Base-by-base conservation (phyloP, 2,329 filamentous ascomycete species). In the Fusarium graminum region DNA sequence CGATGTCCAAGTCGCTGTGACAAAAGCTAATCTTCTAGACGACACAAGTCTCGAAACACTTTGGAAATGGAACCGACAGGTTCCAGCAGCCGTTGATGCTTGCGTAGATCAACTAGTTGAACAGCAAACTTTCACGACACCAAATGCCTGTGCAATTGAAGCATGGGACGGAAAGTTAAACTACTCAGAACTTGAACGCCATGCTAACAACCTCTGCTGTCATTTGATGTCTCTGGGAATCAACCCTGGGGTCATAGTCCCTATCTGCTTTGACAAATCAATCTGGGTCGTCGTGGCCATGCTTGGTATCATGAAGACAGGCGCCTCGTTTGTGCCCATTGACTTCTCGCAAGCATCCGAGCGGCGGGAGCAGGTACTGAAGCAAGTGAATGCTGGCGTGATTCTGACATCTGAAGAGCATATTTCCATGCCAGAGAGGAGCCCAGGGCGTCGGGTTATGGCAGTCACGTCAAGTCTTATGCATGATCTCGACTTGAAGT, bases 181-280 rank as follows among this genome's bases (percentile, higher is more conserved):
- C 8, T 83, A 82, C 56, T 53, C 69, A 34, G 75, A 83, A 22
- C 72, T 82, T 2, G 77, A 82, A 29, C 55, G 63, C 1, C 68
- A 76, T 11, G 80, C 82, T 41, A 0, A 77, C 74, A 34, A 57
- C 69, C 3, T 74, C 82, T 12, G 80, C 79, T 6, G 62, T 64
- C 11, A 70, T 75, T 43, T 73, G 82, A 0, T 51, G 73, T 22
- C 63, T 65, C 6, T 71, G 29, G 75, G 74, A 16, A 64, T 80
- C n/a, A 38, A 54, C 2, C 65, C 67, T 6, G 75, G 74, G 17
- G 36, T 16, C 7, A n/a, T 63, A 3, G 61, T 74, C 3, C 66
- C 62, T 2, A 22, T 72, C 7, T 70, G 63, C 19, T 73, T 73
- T 25, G 68, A 73, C 36, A 74, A 75, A 30, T 73, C 70, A 1